Evolutionary conservation across 1,139 yeast species (phyloP).

Genomic region (Scheffersomyces lignicola): DNA sequence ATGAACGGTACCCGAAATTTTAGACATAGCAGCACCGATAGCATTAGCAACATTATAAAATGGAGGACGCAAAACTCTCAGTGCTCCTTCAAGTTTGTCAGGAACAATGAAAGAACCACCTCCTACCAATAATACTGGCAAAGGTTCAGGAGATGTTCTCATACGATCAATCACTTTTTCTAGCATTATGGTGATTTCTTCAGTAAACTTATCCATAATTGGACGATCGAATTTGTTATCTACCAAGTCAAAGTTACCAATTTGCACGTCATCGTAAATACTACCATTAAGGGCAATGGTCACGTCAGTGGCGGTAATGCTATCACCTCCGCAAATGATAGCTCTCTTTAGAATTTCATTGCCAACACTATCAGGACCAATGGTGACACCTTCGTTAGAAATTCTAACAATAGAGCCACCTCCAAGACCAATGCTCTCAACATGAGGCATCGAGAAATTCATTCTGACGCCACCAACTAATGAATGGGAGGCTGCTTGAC

Average conservation of each 20-base stretch:
- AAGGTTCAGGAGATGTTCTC: constrained; percentile 41
- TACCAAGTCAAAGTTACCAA: constrained; percentile 5
- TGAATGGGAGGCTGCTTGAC: constrained; percentile 37
- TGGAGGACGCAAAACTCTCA: constrained; percentile 35
- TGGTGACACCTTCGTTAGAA: constrained; percentile 18
- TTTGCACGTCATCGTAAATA: constrained; percentile 2
- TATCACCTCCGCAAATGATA: constrained; percentile 37
- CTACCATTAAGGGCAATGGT: constrained; percentile 18
- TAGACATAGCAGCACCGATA: constrained; percentile 48
- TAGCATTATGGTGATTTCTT: constrained; percentile 23
- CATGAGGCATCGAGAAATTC: constrained; percentile 47
- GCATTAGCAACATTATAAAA: constrained; percentile 44
- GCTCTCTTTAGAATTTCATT: constrained; percentile 28
- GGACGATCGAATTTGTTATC: neutral
- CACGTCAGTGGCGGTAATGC: constrained; percentile 35
- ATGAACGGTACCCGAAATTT: constrained; percentile 27
- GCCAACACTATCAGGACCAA: constrained; percentile 47
- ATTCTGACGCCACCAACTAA: constrained; percentile 41
- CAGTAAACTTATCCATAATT: constrained; percentile 13
- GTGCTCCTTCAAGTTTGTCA: constrained; percentile 33
- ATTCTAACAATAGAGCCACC: constrained; percentile 43
- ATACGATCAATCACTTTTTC: constrained; percentile 37
- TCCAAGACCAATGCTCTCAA: constrained; percentile 29
- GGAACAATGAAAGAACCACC: constrained; percentile 47
- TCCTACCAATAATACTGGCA: constrained; percentile 43